Conservation (phyloP, 768 basidiomycete species). For the Cystobasidium ongulense region DNA sequence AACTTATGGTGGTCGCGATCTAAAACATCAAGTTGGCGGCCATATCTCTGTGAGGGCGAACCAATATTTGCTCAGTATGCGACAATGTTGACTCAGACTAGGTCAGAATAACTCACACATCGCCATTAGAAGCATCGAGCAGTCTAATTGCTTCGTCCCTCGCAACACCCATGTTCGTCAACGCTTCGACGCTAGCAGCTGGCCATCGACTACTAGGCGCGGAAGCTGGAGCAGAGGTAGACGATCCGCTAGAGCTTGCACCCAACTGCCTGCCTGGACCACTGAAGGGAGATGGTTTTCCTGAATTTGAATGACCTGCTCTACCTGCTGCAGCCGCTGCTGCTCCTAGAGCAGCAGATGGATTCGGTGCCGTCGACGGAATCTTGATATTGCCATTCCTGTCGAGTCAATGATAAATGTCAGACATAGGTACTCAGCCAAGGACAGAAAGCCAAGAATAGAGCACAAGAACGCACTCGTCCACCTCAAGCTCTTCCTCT, state of each 20-base stretch:
- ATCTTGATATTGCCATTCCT: conserved; percentile 39
- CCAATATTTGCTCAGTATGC: background rate
- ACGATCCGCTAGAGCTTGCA: conserved; percentile 23
- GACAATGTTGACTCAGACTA: too few species aligned
- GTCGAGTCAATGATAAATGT: background rate
- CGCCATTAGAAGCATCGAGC: conserved; percentile 71
- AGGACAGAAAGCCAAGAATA: background rate
- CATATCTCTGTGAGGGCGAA: conserved; percentile 2
- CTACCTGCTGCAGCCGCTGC: conserved; percentile 36
- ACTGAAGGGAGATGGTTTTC: background rate
- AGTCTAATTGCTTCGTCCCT: conserved; percentile 68
- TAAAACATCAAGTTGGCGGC: conserved; percentile 25
- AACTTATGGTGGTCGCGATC: background rate
- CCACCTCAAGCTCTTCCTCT: conserved; percentile 44
- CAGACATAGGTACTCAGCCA: background rate
- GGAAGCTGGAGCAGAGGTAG: conserved; percentile 40
- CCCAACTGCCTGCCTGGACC: background rate
- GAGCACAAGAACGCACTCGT: conserved; percentile 39
- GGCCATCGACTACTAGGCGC: conserved; percentile 47
- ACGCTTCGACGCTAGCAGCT: conserved; percentile 57
- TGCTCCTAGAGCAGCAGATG: conserved; percentile 27
- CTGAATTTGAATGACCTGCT: conserved; percentile 32
- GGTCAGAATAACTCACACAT: conserved; percentile 53
- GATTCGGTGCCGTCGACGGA: conserved; percentile 17
- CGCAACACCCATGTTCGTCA: conserved; percentile 69